Percentiles rank a stretch among this genome's conserved stretches.
Evolutionary conservation across 208 protist genomes (phyloP).

Genomic region (Wallacemonas rigidus): DNA sequence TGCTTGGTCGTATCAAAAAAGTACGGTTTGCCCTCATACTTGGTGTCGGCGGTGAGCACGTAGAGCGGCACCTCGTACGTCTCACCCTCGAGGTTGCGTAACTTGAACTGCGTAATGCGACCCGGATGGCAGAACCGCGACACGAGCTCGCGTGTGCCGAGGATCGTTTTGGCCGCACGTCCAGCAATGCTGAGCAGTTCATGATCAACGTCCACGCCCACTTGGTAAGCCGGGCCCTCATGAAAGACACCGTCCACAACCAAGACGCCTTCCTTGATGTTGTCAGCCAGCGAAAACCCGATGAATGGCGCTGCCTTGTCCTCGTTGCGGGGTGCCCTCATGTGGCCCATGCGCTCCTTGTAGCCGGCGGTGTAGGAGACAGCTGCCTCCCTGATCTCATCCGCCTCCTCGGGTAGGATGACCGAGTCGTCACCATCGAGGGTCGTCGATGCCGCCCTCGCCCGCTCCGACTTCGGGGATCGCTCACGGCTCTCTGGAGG

Average conservation of each 20-base stretch:
- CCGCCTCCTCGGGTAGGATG: constrained; percentile 17
- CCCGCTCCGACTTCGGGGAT: not conserved
- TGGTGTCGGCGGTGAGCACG: constrained; percentile 50
- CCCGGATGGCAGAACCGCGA: constrained; percentile 34
- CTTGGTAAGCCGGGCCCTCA: constrained; percentile 37
- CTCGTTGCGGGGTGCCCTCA: constrained; percentile 13
- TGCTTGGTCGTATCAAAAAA: constrained; percentile 45
- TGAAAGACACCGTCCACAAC: constrained; percentile 57
- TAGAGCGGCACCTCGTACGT: constrained; percentile 42
- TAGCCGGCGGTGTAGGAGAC: constrained; percentile 21
- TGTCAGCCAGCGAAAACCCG: constrained; percentile 51
- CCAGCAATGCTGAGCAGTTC: constrained; percentile 33
- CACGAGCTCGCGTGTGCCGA: constrained; percentile 31
- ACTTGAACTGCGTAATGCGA: constrained; percentile 25
- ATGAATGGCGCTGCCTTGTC: constrained; percentile 34
- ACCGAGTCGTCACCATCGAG: constrained; percentile 15
- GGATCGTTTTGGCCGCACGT: constrained; percentile 20
- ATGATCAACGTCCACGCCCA: constrained; percentile 49
- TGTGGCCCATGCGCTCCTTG: constrained; percentile 26
- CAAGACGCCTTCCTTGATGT: constrained; percentile 33
- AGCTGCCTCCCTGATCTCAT: constrained; percentile 19
- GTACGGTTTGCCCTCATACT: constrained; percentile 36
- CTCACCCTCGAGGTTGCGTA: constrained; percentile 19
- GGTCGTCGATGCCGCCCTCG: not conserved
- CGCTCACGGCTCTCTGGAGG: not conserved